Evolutionary conservation across 192 early-diverging fungal species (phyloP).

Genomic region (Entrophospora sp.): DNA sequence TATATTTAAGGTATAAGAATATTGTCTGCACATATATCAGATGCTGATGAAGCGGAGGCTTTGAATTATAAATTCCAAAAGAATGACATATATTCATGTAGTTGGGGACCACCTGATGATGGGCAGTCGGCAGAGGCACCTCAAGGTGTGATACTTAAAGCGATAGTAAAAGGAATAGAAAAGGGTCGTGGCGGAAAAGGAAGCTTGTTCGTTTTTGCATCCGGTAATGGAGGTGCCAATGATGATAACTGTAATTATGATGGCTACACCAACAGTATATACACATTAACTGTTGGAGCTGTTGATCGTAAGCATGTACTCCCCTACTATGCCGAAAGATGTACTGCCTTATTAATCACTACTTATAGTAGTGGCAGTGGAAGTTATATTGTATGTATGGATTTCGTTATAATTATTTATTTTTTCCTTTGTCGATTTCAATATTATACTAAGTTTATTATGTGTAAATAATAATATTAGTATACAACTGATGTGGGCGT

Average conservation of each 20-base stretch:
- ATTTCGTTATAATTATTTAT: no score
- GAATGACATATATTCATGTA: constrained; percentile 96
- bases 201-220: constrained; percentile 87
- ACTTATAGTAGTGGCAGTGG: constrained; percentile 80
- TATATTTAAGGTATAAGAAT: constrained; percentile 63
- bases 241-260: constrained; percentile 95
- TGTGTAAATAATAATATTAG: constrained; percentile 30
- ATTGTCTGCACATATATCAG: constrained; percentile 78
- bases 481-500: constrained; percentile 80
- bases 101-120: constrained; percentile 91
- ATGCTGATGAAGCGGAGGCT: constrained; percentile 85
- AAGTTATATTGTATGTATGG: constrained; percentile 58
- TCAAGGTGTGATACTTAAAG: constrained; percentile 64
- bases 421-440: no score
- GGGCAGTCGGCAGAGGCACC: constrained; percentile 83
- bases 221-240: constrained; percentile 75
- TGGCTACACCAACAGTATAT: constrained; percentile 93
- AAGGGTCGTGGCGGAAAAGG: constrained; percentile 84
- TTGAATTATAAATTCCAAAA: constrained; percentile 82
- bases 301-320: constrained; percentile 66
- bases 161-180: constrained; percentile 77
- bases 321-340: constrained; percentile 82
- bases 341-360: constrained; percentile 82
- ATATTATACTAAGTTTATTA: no score
- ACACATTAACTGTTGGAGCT: constrained; percentile 88